phyloP scores from a whole-genome alignment of 225 moss, liverwort and hornwort genomes.

The Pseudoscleropodium purum region DNA sequence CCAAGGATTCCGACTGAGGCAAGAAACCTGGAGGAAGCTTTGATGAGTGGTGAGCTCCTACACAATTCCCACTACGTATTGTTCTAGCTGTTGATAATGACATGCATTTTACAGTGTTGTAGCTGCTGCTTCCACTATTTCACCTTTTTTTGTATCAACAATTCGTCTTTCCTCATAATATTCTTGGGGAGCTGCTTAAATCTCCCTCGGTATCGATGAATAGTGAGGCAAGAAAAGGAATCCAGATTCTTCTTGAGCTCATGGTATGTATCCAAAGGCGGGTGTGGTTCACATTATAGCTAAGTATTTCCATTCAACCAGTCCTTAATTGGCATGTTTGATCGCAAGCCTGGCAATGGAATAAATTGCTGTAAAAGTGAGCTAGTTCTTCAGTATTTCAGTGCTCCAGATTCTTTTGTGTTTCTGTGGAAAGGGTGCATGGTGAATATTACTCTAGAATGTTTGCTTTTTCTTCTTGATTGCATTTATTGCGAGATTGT shows the following conservation, averaged over 20 bases:
- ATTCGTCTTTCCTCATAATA: not conserved
- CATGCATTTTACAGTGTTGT: not conserved
- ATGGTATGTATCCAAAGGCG: not conserved
- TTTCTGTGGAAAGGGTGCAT: not conserved
- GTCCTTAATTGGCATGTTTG: not conserved
- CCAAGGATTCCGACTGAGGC: conserved; percentile 29
- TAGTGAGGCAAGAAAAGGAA: not conserved
- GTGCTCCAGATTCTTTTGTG: not conserved
- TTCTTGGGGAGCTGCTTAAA: not conserved
- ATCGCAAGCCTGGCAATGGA: not conserved
- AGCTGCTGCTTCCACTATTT: not conserved
- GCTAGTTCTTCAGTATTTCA: not conserved
- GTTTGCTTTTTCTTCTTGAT: not conserved
- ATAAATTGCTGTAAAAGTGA: not conserved
- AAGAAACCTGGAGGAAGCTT: conserved; percentile 73
- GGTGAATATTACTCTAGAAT: not conserved
- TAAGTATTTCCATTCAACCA: not conserved
- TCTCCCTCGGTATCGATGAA: not conserved
- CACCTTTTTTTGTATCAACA: not conserved
- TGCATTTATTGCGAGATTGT: not conserved
- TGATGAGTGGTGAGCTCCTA: conserved; percentile 69
- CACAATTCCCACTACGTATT: not conserved
- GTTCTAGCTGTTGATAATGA: not conserved
- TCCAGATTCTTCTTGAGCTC: not conserved
- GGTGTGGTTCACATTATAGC: no score